Evolutionary conservation across 108 stramenopile genomes (phyloP), one percentile per base, ranked within the genome.

Genomic region (Mediolabrus comicus): DNA sequence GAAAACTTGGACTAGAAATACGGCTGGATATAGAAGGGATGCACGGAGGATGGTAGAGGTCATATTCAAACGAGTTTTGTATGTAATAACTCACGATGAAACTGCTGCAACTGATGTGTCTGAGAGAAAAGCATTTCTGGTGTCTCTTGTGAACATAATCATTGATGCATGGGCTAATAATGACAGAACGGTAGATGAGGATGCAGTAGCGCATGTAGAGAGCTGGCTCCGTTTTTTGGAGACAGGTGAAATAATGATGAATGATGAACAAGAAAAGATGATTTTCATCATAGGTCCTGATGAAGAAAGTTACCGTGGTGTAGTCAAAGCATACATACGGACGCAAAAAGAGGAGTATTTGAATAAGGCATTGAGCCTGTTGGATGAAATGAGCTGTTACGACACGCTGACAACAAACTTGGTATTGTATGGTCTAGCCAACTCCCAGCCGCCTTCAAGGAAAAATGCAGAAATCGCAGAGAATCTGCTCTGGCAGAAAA

Each of bases 381-480:
- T 71, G 51, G 69, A 71, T 0, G 69, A 71, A 39, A 61, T 71
- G 41, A 24, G 17, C 2, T 25, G 13, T 8, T 13, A 17, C 3
- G 24, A 32, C 24, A 62, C 69, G 27, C 49, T 39, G 33, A 71
- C 59, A 0, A 61, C 34, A 30, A 61, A 71, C 55, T 62, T 61
- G 59, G 43, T 71, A 4, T 53, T 71, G 43, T 71, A 71, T 22
- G 69, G 69, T 34, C 30, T 71, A 36, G 59, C 69, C 19, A 60
- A 71, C 38, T 59, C 59, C 32, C 22, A 69, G 13, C 41, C 41
- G 17, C 58, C 46, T 34, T 61, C 27, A 9, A 46, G 39, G 14
- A 24, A 71, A 22, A 71, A 71, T 61, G 69, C 69, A n/a, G 28
- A 61, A 26, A 53, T 59, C 25, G 72, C 65, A 25, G 65, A 73